A percentile compares a stretch with the other conserved stretches of the same genome.
phyloP scores from a whole-genome alignment of 176 grass and related monocot genomes.

The Oryza coarctata region DNA sequence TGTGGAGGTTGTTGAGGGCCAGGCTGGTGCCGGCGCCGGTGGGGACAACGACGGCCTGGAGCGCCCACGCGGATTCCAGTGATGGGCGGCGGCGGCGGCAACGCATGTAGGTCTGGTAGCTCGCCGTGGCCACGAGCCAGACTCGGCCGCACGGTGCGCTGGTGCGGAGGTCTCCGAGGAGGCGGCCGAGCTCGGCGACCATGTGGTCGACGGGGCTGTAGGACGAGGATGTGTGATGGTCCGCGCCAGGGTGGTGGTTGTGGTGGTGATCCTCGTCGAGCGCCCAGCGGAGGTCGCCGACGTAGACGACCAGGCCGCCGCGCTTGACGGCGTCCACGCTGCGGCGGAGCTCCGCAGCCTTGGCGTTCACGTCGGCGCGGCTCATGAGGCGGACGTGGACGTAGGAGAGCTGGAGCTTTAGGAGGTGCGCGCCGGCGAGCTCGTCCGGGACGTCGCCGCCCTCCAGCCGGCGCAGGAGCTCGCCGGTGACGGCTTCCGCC shows the following conservation, averaged over 20 bases:
- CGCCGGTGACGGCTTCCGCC: constrained; percentile 55
- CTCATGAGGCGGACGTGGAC: constrained; percentile 76
- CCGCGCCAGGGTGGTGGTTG: neutral
- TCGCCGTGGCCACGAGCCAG: constrained; percentile 70
- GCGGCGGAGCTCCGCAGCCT: constrained; percentile 65
- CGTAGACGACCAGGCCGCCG: constrained; percentile 59
- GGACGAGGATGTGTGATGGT: neutral
- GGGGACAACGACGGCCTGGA: constrained; percentile 78
- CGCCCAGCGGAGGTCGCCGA: constrained; percentile 80
- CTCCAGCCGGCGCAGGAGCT: constrained; percentile 58
- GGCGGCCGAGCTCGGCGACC: constrained; percentile 60
- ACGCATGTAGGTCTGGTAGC: constrained; percentile 85
- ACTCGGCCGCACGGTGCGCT: constrained; percentile 29
- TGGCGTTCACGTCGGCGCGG: constrained; percentile 54
- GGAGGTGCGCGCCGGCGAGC: constrained; percentile 58
- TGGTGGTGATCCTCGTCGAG: constrained; percentile 51
- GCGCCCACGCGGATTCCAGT: constrained; percentile 58
- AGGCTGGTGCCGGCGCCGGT: constrained; percentile 46
- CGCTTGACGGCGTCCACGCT: constrained; percentile 46
- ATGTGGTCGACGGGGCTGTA: constrained; percentile 73
- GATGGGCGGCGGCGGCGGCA: constrained; percentile 51
- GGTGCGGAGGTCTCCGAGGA: constrained; percentile 41
- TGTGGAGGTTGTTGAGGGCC: constrained; percentile 49
- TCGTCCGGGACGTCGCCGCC: constrained; percentile 71
- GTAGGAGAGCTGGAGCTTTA: constrained; percentile 77